Evolutionary conservation across 805 yeast species (phyloP).

Genomic region (Pichia californica): DNA sequence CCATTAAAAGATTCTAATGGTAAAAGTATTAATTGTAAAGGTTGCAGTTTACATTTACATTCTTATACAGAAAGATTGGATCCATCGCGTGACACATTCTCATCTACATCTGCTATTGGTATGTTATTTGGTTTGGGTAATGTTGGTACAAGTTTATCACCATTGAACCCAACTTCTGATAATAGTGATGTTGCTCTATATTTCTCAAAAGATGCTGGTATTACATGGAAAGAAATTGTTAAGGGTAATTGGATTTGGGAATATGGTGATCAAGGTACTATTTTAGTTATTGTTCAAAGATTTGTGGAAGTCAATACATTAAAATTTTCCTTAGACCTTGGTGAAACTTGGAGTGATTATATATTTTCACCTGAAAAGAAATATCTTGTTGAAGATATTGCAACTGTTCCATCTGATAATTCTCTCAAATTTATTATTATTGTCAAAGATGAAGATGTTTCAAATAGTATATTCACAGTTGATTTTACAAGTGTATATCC

Average conservation of each 20-base stretch:
- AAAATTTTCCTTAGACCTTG: slow-evolving; percentile 70
- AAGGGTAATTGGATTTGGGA: slow-evolving; percentile 87
- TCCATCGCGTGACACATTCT: slow-evolving; percentile 66
- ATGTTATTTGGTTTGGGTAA: slow-evolving; percentile 89
- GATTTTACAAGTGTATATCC: slow-evolving; percentile 49
- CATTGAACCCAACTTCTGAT: slow-evolving; percentile 32
- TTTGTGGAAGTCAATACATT: slow-evolving; percentile 51
- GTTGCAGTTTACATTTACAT: slow-evolving; percentile 79
- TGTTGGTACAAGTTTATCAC: slow-evolving; percentile 58
- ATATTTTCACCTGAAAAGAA: slow-evolving; percentile 53
- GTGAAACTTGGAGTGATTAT: slow-evolving; percentile 65
- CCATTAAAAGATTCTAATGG: slow-evolving; percentile 63
- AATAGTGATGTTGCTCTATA: slow-evolving; percentile 55
- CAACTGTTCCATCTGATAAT: slow-evolving; percentile 90
- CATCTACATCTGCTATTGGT: slow-evolving; percentile 88
- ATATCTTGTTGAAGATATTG: slow-evolving; percentile 53
- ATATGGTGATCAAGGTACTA: slow-evolving; percentile 90
- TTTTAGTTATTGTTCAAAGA: slow-evolving; percentile 64
- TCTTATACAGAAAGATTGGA: slow-evolving; percentile 87
- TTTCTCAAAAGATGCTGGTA: slow-evolving; percentile 85
- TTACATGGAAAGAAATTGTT: slow-evolving; percentile 74
- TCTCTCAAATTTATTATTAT: slow-evolving; percentile 70
- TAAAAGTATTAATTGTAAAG: slow-evolving; percentile 42
- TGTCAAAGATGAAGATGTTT: slow-evolving; percentile 35
- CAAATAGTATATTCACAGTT: slow-evolving; percentile 36